These are phyloP conservation scores for Kwoniella europaea DNA, from an alignment of 768 basidiomycete species.

Conservation along the genomic window DNA sequence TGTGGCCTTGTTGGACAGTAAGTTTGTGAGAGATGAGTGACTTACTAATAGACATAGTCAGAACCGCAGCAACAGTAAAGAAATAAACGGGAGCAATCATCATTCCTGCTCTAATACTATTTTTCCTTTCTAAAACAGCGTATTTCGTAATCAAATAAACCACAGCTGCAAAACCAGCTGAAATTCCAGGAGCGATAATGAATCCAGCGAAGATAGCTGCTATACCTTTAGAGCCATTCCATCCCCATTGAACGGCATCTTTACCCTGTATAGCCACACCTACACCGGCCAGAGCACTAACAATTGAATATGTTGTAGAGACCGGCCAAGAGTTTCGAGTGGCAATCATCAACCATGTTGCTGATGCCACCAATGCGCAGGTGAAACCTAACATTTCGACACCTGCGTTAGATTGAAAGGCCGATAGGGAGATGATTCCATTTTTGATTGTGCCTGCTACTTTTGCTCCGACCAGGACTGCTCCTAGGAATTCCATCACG, in stretches of 20 bases:
- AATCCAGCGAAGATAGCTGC: constrained; percentile 55
- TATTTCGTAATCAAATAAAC: constrained; percentile 58
- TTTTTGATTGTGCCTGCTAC: constrained; percentile 59
- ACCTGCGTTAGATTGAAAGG: constrained; percentile 56
- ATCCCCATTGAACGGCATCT: constrained; percentile 59
- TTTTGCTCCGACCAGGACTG: constrained; percentile 59
- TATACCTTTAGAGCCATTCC: constrained; percentile 58
- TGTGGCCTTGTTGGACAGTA: too few species aligned
- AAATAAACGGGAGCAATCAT: constrained; percentile 56
- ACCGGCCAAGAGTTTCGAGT: constrained; percentile 57
- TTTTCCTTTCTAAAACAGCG: constrained; percentile 55
- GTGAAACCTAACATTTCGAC: constrained; percentile 58
- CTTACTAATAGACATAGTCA: constrained; percentile 59
- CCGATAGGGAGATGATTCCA: constrained; percentile 54
- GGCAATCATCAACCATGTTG: constrained; percentile 52
- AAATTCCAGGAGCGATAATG: constrained; percentile 54
- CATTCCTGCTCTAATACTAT: constrained; percentile 56
- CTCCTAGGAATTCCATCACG: constrained; percentile 59
- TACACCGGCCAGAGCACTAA: constrained; percentile 59
- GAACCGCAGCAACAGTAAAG: constrained; percentile 54
- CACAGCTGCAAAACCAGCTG: constrained; percentile 58
- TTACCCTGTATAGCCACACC: constrained; percentile 56
- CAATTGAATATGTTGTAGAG: constrained; percentile 60
- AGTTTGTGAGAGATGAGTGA: too few species aligned
- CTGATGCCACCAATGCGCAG: constrained; percentile 53